Percentiles rank a stretch among this genome's conserved stretches.
These are phyloP conservation scores for Arabidopsis hybrid DNA, from an alignment of 441 rosid species.

Conservation along the genomic window DNA sequence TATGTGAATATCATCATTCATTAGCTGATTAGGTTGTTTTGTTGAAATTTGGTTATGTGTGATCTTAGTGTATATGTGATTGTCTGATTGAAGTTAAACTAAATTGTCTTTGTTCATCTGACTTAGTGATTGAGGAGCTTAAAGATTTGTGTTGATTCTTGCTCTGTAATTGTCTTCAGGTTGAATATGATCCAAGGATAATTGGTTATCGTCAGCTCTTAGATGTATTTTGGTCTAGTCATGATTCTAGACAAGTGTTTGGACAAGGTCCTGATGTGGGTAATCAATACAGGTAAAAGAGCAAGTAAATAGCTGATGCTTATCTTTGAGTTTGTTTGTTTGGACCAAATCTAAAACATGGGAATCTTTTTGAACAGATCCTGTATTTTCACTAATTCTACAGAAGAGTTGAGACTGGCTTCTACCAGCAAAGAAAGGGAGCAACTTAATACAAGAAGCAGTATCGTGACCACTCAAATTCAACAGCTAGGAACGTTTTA, in stretches of 20 bases:
- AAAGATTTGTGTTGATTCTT: conserved; percentile 1
- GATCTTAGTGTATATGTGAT: conserved; percentile 10
- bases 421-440: conserved; percentile 83
- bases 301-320: background rate
- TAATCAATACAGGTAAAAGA: conserved; percentile 72
- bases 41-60: background rate
- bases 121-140: background rate
- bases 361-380: conserved; percentile 56
- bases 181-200: conserved; percentile 78
- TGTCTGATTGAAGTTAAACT: background rate
- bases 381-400: conserved; percentile 77
- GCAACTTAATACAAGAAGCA: conserved; percentile 69
- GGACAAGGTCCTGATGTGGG: conserved; percentile 99
- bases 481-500: conserved; percentile 70
- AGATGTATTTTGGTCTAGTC: conserved; percentile 89
- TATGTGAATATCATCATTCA: background rate
- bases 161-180: conserved; percentile 51
- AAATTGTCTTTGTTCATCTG: background rate
- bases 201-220: conserved; percentile 69
- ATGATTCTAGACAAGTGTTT: conserved; percentile 86
- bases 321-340: background rate
- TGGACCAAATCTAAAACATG: background rate
- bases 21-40: conserved; percentile 12
- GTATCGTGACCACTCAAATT: conserved; percentile 81
- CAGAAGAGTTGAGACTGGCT: conserved; percentile 81